Evolutionary conservation across 2,329 filamentous ascomycete species (phyloP), one percentile per base, ranked within the genome.

Genomic region (Pseudocercospora pini-densiflorae): DNA sequence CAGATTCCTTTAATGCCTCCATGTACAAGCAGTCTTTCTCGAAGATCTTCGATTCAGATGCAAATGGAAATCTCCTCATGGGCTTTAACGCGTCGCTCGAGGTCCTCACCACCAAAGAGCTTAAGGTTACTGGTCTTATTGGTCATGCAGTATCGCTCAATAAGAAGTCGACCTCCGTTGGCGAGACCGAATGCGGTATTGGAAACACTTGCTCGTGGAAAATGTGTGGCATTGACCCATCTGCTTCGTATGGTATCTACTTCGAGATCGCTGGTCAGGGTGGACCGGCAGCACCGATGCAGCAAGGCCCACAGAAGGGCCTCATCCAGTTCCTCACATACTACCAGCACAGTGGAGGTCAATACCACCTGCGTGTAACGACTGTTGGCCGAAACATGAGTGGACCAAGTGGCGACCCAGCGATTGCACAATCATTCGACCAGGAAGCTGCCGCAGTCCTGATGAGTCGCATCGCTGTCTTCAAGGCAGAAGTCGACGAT

Each of bases 11-110:
- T 79, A 98, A 94, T 3, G 96, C 95, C 0, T 98, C 94, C 65
- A 97, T 99, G 90, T 99, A 98, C 53, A 97, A 95, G 83, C 95
- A 99, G 79, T 98, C 95, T 0, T 99, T 99, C 76, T 91, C 97
- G 60, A 91, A 96, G 66, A 90, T 99, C 19, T 99, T 99, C 77
- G 95, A 99, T 78, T 97, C 97, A 81, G 95, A 99, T 77, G 92
- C 87, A 1, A 91, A 97, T 66, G 95, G 97, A 72, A 97, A 97
- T 77, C 86, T 99, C 14, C 82, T 97, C 9, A 99, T 99, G 95
- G 95, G 93, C 53, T 99, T 99, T 84, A 99, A 99, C 77, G 95
- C 93, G 33, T 93, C 94, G 10, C 85, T 99, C 12, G 95, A 99
- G 79, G 94, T 98, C 16, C 83, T 99, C 43, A 99, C 95, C 0